Conservation (phyloP, 2,329 filamentous ascomycete species). For the Celoporthe dispersa region DNA sequence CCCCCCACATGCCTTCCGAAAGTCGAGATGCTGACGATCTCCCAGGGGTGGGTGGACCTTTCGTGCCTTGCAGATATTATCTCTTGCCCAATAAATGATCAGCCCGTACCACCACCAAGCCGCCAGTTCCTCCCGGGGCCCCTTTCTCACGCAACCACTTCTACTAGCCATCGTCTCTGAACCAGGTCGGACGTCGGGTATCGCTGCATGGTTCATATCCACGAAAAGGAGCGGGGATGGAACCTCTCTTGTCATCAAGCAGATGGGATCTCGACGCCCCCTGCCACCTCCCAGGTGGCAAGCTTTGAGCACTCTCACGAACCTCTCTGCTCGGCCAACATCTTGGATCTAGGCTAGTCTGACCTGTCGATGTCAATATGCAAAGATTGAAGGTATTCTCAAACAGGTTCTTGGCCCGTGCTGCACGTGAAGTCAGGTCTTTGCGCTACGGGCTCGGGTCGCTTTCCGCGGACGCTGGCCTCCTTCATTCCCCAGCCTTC, state of each 20-base stretch:
- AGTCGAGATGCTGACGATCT: background rate
- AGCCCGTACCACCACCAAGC: conserved; percentile 14
- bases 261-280: background rate
- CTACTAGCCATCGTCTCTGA: background rate
- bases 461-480: background rate
- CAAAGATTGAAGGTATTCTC: background rate
- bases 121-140: background rate
- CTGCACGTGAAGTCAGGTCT: background rate
- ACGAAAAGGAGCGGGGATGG: background rate
- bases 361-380: background rate
- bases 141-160: background rate
- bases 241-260: background rate
- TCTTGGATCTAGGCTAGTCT: background rate
- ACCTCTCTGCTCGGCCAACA: background rate
- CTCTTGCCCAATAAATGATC: conserved; percentile 16
- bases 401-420: background rate
- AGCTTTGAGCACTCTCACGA: background rate
- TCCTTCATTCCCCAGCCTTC: background rate
- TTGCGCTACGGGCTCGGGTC: background rate
- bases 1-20: background rate
- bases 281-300: background rate
- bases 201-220: background rate
- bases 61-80: conserved; percentile 20
- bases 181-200: background rate
- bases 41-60: conserved; percentile 1